Percentiles rank a stretch among this genome's conserved stretches.
These are phyloP conservation scores for Chaetomidium leptoderma DNA, from an alignment of 495 filamentous ascomycete genomes.

Conservation along the genomic window DNA sequence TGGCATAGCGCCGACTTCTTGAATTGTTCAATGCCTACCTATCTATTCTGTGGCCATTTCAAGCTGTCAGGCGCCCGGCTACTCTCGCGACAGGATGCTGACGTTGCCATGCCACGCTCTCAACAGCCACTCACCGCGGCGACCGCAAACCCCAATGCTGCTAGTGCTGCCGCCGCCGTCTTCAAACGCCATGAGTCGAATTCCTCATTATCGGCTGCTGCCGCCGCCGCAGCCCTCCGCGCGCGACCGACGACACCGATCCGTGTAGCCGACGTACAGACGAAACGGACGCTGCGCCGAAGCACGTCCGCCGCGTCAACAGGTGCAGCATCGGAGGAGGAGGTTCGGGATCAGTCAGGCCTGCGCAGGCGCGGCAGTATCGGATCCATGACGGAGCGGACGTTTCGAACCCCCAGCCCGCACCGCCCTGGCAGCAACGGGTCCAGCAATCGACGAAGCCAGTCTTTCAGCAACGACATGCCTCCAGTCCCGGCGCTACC, in stretches of 20 bases:
- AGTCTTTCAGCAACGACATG: constrained; percentile 35
- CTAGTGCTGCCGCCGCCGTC: constrained; percentile 73
- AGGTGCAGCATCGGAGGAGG: constrained; percentile 44
- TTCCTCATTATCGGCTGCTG: constrained; percentile 70
- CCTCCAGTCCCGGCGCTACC: constrained; percentile 77
- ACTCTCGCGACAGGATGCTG: constrained; percentile 10
- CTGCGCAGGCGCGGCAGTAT: constrained; percentile 64
- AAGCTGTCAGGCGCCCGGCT: constrained; percentile 1
- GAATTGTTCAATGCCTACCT: background rate
- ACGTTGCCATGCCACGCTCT: constrained; percentile 15
- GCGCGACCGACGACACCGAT: constrained; percentile 71
- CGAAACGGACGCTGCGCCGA: constrained; percentile 75
- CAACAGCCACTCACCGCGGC: constrained; percentile 55
- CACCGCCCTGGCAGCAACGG: constrained; percentile 47
- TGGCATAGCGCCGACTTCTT: too few species aligned
- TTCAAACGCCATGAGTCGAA: constrained; percentile 64
- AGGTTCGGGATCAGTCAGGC: constrained; percentile 38
- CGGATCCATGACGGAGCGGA: constrained; percentile 79
- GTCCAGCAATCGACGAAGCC: constrained; percentile 31
- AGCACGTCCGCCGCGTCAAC: constrained; percentile 65
- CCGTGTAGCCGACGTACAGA: constrained; percentile 73
- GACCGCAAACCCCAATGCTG: constrained; percentile 63
- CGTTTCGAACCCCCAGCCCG: constrained; percentile 68
- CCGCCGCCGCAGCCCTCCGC: constrained; percentile 77
- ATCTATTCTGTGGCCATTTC: constrained; percentile 3